Conservation (phyloP, 345 rosid species). For the Erucastrum elatum region DNA sequence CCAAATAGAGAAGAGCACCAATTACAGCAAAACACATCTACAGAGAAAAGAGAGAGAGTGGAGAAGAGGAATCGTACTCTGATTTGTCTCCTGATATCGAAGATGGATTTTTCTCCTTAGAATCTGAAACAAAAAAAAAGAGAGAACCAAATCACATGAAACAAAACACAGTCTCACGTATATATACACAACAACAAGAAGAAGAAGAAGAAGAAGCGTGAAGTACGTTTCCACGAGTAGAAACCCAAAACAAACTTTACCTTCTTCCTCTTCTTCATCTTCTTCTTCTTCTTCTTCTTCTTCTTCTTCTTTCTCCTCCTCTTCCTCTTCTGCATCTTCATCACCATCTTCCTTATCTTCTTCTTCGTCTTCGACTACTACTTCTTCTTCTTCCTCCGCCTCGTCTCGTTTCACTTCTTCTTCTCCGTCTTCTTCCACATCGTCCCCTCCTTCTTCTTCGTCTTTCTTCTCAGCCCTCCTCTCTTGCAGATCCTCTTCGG, state of each 20-base stretch:
- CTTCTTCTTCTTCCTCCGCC: constrained; percentile 17
- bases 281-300: constrained; percentile 21
- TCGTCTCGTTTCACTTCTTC: constrained; percentile 31
- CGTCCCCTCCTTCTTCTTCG: not conserved
- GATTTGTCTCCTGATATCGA: constrained; percentile 62
- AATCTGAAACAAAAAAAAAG: constrained; percentile 42
- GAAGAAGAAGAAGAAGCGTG: not conserved
- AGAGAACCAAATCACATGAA: constrained; percentile 14
- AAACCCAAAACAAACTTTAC: constrained; percentile 21
- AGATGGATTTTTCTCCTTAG: constrained; percentile 55
- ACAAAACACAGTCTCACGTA: constrained; percentile 28
- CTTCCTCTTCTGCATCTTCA: constrained; percentile 24
- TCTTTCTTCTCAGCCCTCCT: not conserved
- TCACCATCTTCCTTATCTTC: constrained; percentile 27
- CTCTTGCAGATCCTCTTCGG: constrained; percentile 25
- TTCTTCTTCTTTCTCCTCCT: not conserved
- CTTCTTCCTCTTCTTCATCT: constrained; percentile 29
- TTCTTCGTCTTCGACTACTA: not conserved
- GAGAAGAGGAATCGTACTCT: constrained; percentile 49
- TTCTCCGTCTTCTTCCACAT: constrained; percentile 30
- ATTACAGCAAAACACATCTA: not conserved
- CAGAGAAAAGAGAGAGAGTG: not conserved
- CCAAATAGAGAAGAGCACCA: constrained; percentile 13
- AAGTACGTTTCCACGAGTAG: constrained; percentile 22
- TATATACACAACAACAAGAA: constrained; percentile 3